Conservation (phyloP, 1,284 basidiomycete species). For the Coniophora puteana region DNA sequence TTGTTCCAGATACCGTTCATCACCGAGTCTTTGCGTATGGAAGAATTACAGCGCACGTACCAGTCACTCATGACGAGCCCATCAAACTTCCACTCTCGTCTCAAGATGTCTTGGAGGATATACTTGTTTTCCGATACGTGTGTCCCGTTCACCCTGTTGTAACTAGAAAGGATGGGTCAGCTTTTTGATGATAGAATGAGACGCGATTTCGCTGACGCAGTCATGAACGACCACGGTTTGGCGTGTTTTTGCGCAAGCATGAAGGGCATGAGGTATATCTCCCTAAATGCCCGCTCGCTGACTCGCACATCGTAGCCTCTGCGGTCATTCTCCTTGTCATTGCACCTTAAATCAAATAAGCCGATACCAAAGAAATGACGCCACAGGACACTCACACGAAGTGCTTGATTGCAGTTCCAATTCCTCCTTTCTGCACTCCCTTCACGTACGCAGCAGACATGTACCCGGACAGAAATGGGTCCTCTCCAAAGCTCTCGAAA, state of each 20-base stretch:
- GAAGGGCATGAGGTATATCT: conserved; percentile 70
- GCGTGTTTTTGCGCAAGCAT: conserved; percentile 63
- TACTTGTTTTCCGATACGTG: conserved; percentile 59
- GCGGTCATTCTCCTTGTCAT: conserved; percentile 66
- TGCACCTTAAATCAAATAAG: no score
- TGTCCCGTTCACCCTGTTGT: conserved; percentile 57
- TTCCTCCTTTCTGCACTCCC: conserved; percentile 62
- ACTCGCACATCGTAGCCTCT: conserved; percentile 60
- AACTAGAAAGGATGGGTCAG: conserved; percentile 32
- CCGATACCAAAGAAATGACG: no score
- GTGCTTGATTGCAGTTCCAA: conserved; percentile 54
- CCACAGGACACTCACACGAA: conserved; percentile 38
- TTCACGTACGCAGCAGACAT: conserved; percentile 61
- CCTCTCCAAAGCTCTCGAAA: not conserved
- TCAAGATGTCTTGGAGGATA: conserved; percentile 54
- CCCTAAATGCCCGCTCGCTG: conserved; percentile 59
- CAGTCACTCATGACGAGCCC: conserved; percentile 67
- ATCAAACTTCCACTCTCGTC: conserved; percentile 65
- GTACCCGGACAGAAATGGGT: conserved; percentile 36
- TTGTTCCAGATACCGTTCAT: not conserved
- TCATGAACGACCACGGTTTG: conserved; percentile 59
- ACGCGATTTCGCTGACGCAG: conserved; percentile 38
- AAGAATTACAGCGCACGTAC: conserved; percentile 35
- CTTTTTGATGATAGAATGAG: conserved; percentile 2
- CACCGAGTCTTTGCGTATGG: not conserved